Conservation (phyloP, 169 alveolate genomes). For the Plasmodium relictum region DNA sequence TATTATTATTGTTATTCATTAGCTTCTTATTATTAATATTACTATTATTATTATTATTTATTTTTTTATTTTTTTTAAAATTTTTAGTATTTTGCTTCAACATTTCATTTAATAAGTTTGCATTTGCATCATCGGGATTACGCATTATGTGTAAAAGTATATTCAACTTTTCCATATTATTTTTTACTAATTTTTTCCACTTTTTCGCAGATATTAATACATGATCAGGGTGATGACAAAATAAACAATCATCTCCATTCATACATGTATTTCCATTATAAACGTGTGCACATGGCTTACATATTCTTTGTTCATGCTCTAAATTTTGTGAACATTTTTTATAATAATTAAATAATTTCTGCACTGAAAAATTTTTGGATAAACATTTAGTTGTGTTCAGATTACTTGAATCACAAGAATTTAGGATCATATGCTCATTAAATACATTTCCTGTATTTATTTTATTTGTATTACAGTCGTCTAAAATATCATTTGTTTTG, state of each 20-base stretch:
- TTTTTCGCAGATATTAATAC: constrained; percentile 76
- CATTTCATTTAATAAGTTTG: constrained; percentile 69
- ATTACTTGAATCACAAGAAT: constrained; percentile 58
- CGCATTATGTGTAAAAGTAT: constrained; percentile 67
- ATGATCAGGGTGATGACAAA: constrained; percentile 76
- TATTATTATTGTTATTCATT: constrained; percentile 6
- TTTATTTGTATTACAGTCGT: constrained; percentile 29
- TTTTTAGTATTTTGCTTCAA: constrained; percentile 50
- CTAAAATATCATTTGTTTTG: constrained; percentile 66
- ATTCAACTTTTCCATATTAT: constrained; percentile 71
- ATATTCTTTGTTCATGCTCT: constrained; percentile 76
- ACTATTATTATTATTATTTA: constrained; percentile 34
- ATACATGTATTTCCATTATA: constrained; percentile 74
- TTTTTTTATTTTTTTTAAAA: constrained; percentile 44
- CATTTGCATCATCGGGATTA: constrained; percentile 70
- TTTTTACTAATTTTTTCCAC: constrained; percentile 76
- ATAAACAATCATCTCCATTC: constrained; percentile 73
- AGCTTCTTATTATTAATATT: constrained; percentile 9
- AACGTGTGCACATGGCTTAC: constrained; percentile 77
- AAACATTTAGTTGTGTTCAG: constrained; percentile 43
- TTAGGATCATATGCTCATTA: constrained; percentile 55
- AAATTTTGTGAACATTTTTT: constrained; percentile 72
- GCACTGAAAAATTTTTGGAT: constrained; percentile 60
- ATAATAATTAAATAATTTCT: constrained; percentile 61
- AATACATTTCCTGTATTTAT: constrained; percentile 54